Evolutionary conservation across 768 basidiomycete genomes (phyloP).

Genomic region (Phylloporus rhodoxanthus): DNA sequence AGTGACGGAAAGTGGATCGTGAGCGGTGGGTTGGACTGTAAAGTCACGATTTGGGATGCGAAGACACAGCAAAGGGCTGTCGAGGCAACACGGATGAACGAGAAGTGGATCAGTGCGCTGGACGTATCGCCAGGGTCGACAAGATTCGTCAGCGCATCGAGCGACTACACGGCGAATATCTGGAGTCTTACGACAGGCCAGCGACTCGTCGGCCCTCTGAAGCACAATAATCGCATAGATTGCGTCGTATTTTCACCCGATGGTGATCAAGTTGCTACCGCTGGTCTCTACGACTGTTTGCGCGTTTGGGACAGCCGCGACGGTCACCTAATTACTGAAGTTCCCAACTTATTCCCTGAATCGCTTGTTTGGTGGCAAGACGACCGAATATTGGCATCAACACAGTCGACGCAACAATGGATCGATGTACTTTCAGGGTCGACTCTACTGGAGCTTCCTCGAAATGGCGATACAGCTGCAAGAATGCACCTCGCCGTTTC

Average conservation of each 20-base stretch:
- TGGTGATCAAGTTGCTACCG: constrained; percentile 11
- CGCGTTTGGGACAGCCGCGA: constrained; percentile 12
- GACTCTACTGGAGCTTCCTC: constrained; percentile 8
- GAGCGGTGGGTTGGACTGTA: constrained; percentile 7
- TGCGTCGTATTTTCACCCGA: constrained; percentile 15
- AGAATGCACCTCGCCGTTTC: constrained; percentile 9
- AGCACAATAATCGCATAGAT: constrained; percentile 5
- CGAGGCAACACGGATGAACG: background rate
- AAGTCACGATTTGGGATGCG: constrained; percentile 10
- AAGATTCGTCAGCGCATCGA: constrained; percentile 11
- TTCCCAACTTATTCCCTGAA: constrained; percentile 6
- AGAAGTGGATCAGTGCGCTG: constrained; percentile 5
- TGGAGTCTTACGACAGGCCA: constrained; percentile 11
- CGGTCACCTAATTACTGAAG: constrained; percentile 1
- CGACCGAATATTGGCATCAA: constrained; percentile 12
- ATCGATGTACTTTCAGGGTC: constrained; percentile 7
- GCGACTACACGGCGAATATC: constrained; percentile 2
- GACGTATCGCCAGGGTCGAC: constrained; percentile 16
- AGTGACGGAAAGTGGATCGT: constrained; percentile 14
- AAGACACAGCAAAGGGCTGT: background rate
- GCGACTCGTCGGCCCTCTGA: constrained; percentile 12
- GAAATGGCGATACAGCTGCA: background rate
- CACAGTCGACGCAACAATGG: constrained; percentile 9
- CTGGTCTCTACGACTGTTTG: constrained; percentile 4
- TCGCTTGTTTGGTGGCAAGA: constrained; percentile 15